Base-by-base conservation (phyloP, 371 early-diverging fungal genomes). In the Mucor indicus region DNA sequence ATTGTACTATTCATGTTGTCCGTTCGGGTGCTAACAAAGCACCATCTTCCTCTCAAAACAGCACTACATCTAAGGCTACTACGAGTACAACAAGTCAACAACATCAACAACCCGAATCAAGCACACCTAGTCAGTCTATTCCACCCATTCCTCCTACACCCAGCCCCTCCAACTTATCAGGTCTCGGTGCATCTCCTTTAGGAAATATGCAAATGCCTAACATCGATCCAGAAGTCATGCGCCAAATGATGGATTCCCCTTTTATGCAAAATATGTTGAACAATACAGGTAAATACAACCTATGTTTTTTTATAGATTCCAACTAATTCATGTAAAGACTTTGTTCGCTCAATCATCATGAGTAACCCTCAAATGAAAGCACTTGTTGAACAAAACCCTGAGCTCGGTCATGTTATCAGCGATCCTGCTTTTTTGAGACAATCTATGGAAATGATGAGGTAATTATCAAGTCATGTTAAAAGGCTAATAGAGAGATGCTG, bases 351-450 rank as follows among this genome's bases (percentile, higher is more conserved):
- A 20, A 80, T 92, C 64, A 78, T 86, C 52, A 80, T 84, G 81
- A 75, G 80, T 29, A 82, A 89, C 53, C 87, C 89, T 5, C 84
- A 82, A 48, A 77, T 87, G 66, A 58, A 78, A 21, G 64, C 78
- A 31, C 62, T 84, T 40, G 71, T 83, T 25, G 86, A 91, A 38
- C 76, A 84, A 55, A 89, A 91, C 51, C 90, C 91, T 16, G 91
- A 92, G 58, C 67, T 89, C 43, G 86, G 83, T 22, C 83, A 85
- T 47, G 75, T 90, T 51, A 80, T 92, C 48, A 84, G 72, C 46
- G 90, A 92, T 53, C 90, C 91, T 7, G 66, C 79, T 4, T 84
- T 90, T 35, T 69, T 91, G 43, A 79, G 82, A 43, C 92, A 90
- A 49, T 76, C 78, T 27, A 69, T 78, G 53, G 72, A 76, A 50